Evolutionary conservation across 176 grass and related monocot genomes (phyloP).

Genomic region (Triticum urartu): DNA sequence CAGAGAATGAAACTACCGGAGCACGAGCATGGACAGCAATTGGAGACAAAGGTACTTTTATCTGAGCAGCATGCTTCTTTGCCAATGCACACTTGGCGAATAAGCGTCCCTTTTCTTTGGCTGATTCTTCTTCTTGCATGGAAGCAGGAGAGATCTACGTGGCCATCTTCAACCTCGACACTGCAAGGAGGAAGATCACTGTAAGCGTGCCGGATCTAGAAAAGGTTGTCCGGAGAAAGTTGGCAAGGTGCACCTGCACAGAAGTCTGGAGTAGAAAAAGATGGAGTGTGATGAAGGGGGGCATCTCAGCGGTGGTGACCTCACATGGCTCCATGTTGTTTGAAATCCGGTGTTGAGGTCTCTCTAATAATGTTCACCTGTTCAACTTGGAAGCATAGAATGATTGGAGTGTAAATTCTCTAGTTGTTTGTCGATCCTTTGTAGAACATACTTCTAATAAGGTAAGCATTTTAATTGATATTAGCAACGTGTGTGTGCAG

Average conservation of each 20-base stretch:
- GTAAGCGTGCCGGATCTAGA: slow-evolving; percentile 49
- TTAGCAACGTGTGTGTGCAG: not conserved
- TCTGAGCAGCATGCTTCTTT: not conserved
- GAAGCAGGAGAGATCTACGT: slow-evolving; percentile 79
- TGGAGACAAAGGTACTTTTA: slow-evolving; percentile 58
- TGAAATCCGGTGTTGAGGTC: slow-evolving; percentile 53
- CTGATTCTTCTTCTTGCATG: not conserved
- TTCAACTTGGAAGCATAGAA: not conserved
- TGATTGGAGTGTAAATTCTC: not conserved
- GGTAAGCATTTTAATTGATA: not conserved
- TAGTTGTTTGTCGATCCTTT: not conserved
- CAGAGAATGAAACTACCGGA: slow-evolving; percentile 30
- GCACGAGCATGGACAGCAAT: slow-evolving; percentile 70
- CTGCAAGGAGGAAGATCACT: slow-evolving; percentile 29
- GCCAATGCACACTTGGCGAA: not conserved
- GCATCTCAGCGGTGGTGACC: slow-evolving; percentile 50
- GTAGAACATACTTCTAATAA: not conserved
- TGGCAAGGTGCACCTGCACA: slow-evolving; percentile 46
- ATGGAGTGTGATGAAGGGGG: slow-evolving; percentile 14
- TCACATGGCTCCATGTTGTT: slow-evolving; percentile 64
- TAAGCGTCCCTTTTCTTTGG: not conserved
- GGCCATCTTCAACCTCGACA: slow-evolving; percentile 77
- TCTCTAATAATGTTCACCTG: not conserved
- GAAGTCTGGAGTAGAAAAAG: slow-evolving; percentile 59
- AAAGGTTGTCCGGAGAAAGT: slow-evolving; percentile 30